Base-by-base conservation (phyloP, 495 filamentous ascomycete genomes). In the Podospora didyma region DNA sequence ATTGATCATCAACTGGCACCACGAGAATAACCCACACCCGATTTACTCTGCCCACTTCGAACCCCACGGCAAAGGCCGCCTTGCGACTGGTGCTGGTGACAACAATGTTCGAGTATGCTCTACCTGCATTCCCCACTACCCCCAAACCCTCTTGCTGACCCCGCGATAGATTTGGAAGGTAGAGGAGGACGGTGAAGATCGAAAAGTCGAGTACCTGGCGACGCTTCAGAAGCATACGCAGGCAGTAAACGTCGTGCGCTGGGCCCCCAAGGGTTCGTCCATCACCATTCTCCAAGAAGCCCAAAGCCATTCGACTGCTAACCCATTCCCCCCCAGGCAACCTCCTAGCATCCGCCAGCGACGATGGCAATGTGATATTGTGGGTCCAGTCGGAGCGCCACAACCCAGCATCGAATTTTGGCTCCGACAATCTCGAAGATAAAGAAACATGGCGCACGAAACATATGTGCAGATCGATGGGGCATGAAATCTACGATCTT, bases 11-110 rank as follows among this genome's bases (percentile, higher is more conserved):
- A 86, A 90, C 72, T 97, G 94, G 94, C 95, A 97, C 71, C 92
- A 96, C 72, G 89, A 96, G 62, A 89, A 92, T 62, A 96, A 95
- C 73, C 81, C 87, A 19, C 64, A 68, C 60, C 92, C 93, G 47
- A 92, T 97, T 62, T 97, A 96, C 71, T 96, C 92, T 28, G 89
- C 89, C 61, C 91, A 97, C 73, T 97, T 97, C 72, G 90, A 97
- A 65, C 89, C 89, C 59, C 85, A 94, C 74, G 91, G 92, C 60
- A 97, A 93, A 73, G 89, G 89, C 50, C 87, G 95, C 62, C 74
- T 97, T 57, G 95, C 94, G 50, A 97, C 94, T 6, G 93, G 86
- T 59, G 94, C 94, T 58, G 95, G 95, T 64, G 94, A 99, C 73
- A 96, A 95, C 71, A 94, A 97, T 79, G 90, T 99, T 67, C 82